A percentile compares a stretch with the other conserved stretches of the same genome.
Conservation (phyloP, 176 grass and related monocot species). For the Aegilops sharonensis region DNA sequence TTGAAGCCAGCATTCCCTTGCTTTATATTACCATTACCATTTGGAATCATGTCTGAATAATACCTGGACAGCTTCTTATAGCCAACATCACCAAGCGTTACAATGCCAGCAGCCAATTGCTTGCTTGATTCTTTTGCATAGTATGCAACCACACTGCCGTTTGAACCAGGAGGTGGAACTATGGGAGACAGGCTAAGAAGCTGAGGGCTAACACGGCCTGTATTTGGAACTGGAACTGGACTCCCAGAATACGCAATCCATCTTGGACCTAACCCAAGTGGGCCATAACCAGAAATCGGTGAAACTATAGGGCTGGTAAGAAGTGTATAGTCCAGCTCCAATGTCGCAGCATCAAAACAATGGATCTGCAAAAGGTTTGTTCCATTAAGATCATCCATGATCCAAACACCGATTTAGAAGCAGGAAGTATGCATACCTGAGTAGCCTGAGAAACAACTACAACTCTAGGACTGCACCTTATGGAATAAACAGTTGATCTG, state of each 20-base stretch:
- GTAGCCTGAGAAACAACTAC: constrained; percentile 77
- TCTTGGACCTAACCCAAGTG: constrained; percentile 78
- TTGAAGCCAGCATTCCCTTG: constrained; percentile 52
- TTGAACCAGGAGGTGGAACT: constrained; percentile 38
- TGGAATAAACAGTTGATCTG: constrained; percentile 77
- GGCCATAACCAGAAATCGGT: constrained; percentile 65
- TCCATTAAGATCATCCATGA: constrained; percentile 20
- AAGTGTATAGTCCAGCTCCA: constrained; percentile 78
- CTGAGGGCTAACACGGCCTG: constrained; percentile 66
- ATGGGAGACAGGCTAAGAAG: constrained; percentile 44
- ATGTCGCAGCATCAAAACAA: constrained; percentile 77
- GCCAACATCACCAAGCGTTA: constrained; percentile 86
- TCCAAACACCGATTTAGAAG: neutral
- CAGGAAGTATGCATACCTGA: constrained; percentile 62
- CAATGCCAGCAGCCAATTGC: constrained; percentile 78
- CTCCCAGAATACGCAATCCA: constrained; percentile 88
- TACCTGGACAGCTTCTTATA: constrained; percentile 80
- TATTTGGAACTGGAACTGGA: constrained; percentile 63
- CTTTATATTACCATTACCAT: constrained; percentile 50
- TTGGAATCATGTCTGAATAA: constrained; percentile 58
- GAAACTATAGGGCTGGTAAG: constrained; percentile 64
- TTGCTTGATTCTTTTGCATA: constrained; percentile 97
- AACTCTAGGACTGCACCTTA: constrained; percentile 77
- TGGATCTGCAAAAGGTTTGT: constrained; percentile 75
- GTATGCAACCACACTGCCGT: constrained; percentile 72